These are phyloP conservation scores for Verbascum thapsus DNA, from an alignment of 257 asterid genomes.

Conservation along the genomic window DNA sequence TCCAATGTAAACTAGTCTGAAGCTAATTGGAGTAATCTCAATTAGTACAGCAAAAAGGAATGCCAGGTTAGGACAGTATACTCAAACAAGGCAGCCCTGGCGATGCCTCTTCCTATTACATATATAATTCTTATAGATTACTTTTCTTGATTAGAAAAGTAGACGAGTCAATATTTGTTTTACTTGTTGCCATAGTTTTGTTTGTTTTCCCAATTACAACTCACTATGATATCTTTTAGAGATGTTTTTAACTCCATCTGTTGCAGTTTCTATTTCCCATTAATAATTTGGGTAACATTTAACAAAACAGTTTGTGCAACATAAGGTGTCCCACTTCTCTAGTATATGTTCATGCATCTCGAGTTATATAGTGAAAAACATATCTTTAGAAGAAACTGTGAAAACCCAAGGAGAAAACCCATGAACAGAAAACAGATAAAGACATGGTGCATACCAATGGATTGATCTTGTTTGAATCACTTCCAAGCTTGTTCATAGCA, in stretches of 20 bases:
- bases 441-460: constrained; percentile 68
- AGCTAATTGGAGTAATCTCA: background rate
- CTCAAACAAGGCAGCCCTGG: background rate
- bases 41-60: background rate
- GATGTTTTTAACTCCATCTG: background rate
- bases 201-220: background rate
- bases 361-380: no score
- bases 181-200: background rate
- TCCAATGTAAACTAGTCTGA: background rate
- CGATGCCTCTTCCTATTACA: background rate
- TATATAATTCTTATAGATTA: no score
- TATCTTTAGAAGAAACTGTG: no score
- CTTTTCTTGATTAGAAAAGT: background rate
- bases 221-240: background rate
- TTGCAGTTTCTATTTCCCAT: background rate
- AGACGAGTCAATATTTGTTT: background rate
- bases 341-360: background rate
- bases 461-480: constrained; percentile 93
- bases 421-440: no score
- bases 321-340: background rate
- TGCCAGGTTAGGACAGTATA: background rate
- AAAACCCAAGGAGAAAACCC: no score
- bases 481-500: constrained; percentile 93
- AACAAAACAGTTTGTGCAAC: background rate
- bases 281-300: constrained; percentile 3